These are phyloP conservation scores for Kodamaea restingae DNA, from an alignment of 805 yeast genomes.

Conservation along the genomic window DNA sequence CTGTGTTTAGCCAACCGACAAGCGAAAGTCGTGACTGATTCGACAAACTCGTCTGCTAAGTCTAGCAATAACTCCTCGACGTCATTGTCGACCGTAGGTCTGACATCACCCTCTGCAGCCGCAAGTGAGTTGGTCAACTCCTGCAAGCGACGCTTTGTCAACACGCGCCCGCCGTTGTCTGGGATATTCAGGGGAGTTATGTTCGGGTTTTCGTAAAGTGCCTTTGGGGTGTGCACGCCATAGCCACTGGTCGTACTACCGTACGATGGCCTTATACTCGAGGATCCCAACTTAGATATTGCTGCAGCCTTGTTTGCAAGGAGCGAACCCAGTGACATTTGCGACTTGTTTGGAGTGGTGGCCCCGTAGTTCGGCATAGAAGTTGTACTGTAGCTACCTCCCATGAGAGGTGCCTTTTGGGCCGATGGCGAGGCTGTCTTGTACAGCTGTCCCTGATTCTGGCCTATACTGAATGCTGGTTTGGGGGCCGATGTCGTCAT, in stretches of 20 bases:
- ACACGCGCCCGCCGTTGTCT: slow-evolving; percentile 26
- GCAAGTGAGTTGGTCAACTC: slow-evolving; percentile 26
- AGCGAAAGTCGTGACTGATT: slow-evolving; percentile 26
- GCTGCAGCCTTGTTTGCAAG: slow-evolving; percentile 7
- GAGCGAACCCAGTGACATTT: slow-evolving; percentile 3
- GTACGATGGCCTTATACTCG: slow-evolving; percentile 6
- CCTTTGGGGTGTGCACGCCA: slow-evolving; percentile 4
- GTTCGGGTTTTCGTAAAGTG: slow-evolving; percentile 10
- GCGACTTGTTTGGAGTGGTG: slow-evolving; percentile 5
- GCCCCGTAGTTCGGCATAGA: background rate
- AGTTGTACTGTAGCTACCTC: background rate
- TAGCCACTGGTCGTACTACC: slow-evolving; percentile 3
- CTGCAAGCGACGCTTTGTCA: slow-evolving; percentile 24
- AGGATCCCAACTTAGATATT: slow-evolving; percentile 4
- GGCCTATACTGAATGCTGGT: slow-evolving; percentile 8
- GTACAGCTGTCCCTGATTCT: background rate
- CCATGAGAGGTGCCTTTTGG: slow-evolving; percentile 3
- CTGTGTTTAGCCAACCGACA: slow-evolving; percentile 28
- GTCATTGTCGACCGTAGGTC: slow-evolving; percentile 25
- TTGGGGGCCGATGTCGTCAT: slow-evolving; percentile 7
- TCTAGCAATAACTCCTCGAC: slow-evolving; percentile 27
- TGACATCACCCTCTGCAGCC: slow-evolving; percentile 27
- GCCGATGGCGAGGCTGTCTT: slow-evolving; percentile 1
- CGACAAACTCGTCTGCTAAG: slow-evolving; percentile 27
- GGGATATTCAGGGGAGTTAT: slow-evolving; percentile 14